phyloP scores from a whole-genome alignment of 2,329 filamentous ascomycete genomes.

The Gremmenia infestans region DNA sequence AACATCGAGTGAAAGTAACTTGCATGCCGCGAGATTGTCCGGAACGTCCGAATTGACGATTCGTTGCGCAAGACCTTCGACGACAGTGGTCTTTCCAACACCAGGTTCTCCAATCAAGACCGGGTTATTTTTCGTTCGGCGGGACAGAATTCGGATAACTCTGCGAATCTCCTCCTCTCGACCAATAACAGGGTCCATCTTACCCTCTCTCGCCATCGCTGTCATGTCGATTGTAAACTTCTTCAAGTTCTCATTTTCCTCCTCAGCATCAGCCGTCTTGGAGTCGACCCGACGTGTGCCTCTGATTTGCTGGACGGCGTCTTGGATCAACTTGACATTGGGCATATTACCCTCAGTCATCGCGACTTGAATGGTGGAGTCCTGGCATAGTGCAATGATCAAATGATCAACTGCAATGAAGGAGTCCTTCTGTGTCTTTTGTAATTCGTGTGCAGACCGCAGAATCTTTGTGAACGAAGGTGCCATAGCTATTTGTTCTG shows the following conservation, averaged over 20 bases:
- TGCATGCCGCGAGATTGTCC: conserved; percentile 90
- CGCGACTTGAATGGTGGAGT: conserved; percentile 64
- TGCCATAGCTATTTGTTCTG: conserved; percentile 79
- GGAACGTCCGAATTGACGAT: conserved; percentile 97
- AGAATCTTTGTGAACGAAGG: conserved; percentile 79
- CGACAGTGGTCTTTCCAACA: conserved; percentile 97
- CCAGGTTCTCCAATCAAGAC: conserved; percentile 96
- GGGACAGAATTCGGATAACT: conserved; percentile 84
- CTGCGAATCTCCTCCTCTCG: conserved; percentile 92
- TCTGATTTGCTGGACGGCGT: conserved; percentile 85
- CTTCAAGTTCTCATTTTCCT: conserved; percentile 90
- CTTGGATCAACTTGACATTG: conserved; percentile 83
- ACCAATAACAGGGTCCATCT: conserved; percentile 95
- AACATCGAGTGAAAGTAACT: conserved; percentile 89
- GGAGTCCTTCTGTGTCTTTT: conserved; percentile 95
- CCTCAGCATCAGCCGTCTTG: conserved; percentile 88
- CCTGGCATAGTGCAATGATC: conserved; percentile 79
- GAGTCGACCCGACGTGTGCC: conserved; percentile 92
- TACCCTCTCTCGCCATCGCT: conserved; percentile 89
- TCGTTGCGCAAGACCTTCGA: conserved; percentile 89
- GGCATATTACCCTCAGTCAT: conserved; percentile 86
- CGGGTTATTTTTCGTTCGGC: conserved; percentile 97
- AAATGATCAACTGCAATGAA: conserved; percentile 94
- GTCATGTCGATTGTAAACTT: conserved; percentile 99
- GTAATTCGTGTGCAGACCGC: conserved; percentile 78